Evolutionary conservation across 148 eudicot species (phyloP).

Genomic region (Vaccinium myrtillus): DNA sequence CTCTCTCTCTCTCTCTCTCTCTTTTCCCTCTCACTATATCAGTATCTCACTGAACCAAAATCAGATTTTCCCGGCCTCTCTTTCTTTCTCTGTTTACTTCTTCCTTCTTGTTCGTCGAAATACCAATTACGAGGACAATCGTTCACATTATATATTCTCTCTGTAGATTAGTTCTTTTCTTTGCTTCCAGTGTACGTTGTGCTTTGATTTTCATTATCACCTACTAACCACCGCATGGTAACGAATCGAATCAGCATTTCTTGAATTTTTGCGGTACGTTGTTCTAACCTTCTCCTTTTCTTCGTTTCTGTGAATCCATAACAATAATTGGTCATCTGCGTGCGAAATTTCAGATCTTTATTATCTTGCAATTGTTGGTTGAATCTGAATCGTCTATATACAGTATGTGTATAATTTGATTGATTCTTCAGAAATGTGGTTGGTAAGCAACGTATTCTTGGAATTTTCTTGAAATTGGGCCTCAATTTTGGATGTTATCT

Average conservation of each 20-base stretch:
- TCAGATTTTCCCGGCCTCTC: constrained; percentile 28
- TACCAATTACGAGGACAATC: constrained; percentile 5
- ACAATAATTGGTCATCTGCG: background rate
- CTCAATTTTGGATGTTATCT: background rate
- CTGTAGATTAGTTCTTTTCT: constrained; percentile 20
- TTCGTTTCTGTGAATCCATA: no score
- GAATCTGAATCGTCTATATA: background rate
- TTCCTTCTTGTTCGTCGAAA: constrained; percentile 9
- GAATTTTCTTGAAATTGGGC: background rate
- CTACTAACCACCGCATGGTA: background rate
- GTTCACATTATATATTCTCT: background rate
- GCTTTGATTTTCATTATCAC: background rate
- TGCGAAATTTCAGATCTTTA: background rate
- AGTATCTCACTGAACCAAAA: background rate
- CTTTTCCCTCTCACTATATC: background rate
- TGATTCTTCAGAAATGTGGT: background rate
- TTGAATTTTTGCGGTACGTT: background rate
- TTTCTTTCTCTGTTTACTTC: background rate
- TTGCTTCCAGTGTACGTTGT: constrained; percentile 27
- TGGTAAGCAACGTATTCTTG: background rate
- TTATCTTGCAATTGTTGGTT: background rate
- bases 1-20: background rate
- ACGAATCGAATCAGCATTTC: constrained; percentile 8
- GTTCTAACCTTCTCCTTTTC: background rate
- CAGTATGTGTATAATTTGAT: background rate